Base-by-base conservation (phyloP, 1,284 basidiomycete genomes). In the Microbotryum lychnidis-dioicae region DNA sequence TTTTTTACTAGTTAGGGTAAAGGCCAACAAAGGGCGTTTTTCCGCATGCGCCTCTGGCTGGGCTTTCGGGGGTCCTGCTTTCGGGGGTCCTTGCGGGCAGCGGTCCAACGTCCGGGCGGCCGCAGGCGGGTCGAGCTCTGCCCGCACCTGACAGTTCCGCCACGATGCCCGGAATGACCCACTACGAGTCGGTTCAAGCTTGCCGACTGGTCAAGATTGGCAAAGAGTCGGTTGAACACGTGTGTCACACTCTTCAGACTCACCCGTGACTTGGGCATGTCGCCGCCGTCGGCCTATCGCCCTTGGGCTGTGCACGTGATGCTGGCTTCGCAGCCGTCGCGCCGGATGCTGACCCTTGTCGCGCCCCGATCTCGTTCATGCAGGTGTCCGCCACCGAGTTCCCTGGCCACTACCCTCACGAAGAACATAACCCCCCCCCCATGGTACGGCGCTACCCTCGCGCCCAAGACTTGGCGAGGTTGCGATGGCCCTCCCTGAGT, bases 351-450 rank as follows among this genome's bases (percentile, higher is more conserved):
- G 20, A 49, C 48, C 25, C 31, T 20, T n/a, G 12, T 7, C 9
- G 47, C 21, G 4, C 23, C 9, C 42, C 21, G 9, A 25, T 21
- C 16, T n/a, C 9, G 50, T 54, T 50, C 33, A 14, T 29, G 14
- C 61, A 93, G 77, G 85, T 92, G 25, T 85, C 87, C 0, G 90
- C 84, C 69, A 87, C 87, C 9, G 87, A 93, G 65, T 93, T 85
- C 73, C 91, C 91, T 7, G 91, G 91, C 0, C 85, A 91, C 73
- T 85, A 87, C 71, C 86, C 90, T 0, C 83, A 80, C 46, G 87
- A 93, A 73, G 87, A 91, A 73, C 81, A 91, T 72, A n/a, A n/a
- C n/a, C n/a, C n/a, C n/a, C n/a, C n/a, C n/a, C n/a, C n/a, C n/a
- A n/a, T n/a, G n/a, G n/a, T n/a, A n/a, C n/a, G n/a, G n/a, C n/a